Evolutionary conservation across 169 alveolate species (phyloP).

Genomic region (Eimeria necatrix): DNA sequence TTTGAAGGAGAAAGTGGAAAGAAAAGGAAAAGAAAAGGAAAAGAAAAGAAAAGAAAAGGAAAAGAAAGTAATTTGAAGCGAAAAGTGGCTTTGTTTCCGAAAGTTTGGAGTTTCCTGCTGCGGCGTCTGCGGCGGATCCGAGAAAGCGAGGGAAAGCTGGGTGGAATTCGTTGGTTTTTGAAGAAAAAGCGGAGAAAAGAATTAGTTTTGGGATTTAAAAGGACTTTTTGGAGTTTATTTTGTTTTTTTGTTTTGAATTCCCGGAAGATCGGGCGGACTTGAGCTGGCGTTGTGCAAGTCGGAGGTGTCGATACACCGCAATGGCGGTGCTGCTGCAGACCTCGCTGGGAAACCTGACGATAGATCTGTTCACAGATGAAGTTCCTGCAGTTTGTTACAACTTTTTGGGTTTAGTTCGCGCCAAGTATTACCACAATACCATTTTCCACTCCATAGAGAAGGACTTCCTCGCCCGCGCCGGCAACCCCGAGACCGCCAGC

Average conservation of each 20-base stretch:
- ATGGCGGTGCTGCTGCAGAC: constrained; percentile 97
- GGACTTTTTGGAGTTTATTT: not conserved
- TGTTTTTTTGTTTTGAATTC: not conserved
- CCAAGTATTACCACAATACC: constrained; percentile 94
- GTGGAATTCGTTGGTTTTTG: not conserved
- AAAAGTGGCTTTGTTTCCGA: not conserved
- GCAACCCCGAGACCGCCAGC: constrained; percentile 83
- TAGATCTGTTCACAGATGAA: constrained; percentile 88
- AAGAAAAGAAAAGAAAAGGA: not conserved
- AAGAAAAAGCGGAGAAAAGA: not conserved
- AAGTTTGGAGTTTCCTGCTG: not conserved
- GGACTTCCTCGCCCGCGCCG: constrained; percentile 92
- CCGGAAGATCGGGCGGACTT: too few species aligned
- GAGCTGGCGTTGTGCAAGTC: not conserved
- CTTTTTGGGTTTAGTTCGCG: constrained; percentile 94
- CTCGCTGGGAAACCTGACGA: constrained; percentile 94
- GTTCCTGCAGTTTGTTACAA: constrained; percentile 87
- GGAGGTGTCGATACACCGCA: constrained; percentile 30
- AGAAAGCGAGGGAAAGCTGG: not conserved
- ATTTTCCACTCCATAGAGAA: constrained; percentile 92
- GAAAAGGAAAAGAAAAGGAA: not conserved
- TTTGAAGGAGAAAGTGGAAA: not conserved
- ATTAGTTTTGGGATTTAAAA: not conserved
- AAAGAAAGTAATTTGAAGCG: not conserved
- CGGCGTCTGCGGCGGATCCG: not conserved